Evolutionary conservation across 1,284 basidiomycete genomes (phyloP).

Genomic region (Trichosporon inkin): DNA sequence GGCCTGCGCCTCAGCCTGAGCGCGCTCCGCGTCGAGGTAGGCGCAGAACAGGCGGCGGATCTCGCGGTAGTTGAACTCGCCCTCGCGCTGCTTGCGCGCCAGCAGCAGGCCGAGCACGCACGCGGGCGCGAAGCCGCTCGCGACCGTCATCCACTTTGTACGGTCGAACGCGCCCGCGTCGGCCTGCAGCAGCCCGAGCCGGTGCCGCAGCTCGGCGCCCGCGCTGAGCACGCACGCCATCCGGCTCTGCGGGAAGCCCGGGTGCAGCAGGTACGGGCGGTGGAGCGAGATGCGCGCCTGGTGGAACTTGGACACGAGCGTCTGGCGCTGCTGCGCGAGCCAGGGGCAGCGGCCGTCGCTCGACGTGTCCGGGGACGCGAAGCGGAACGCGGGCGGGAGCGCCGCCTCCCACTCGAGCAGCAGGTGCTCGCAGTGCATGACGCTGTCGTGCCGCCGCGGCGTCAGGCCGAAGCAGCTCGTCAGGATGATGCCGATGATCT

Average conservation of each 20-base stretch:
- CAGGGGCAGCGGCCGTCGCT: too few relatives aligned
- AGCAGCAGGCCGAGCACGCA: constrained; percentile 32
- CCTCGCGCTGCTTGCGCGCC: constrained; percentile 18
- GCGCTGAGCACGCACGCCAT: constrained; percentile 26
- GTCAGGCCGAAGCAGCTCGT: constrained; percentile 32
- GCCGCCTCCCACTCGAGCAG: constrained; percentile 25
- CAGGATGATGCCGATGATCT: constrained; percentile 32
- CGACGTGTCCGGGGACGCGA: constrained; percentile 28
- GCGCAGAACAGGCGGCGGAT: constrained; percentile 16
- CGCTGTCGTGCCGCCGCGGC: constrained; percentile 26
- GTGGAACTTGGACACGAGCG: constrained; percentile 33
- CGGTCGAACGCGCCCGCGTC: constrained; percentile 31
- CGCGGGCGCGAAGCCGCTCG: constrained; percentile 32
- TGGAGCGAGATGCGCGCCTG: constrained; percentile 35
- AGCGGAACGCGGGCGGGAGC: constrained; percentile 33
- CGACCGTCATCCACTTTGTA: constrained; percentile 40
- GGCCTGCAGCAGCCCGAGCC: constrained; percentile 22
- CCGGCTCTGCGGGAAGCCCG: constrained; percentile 21
- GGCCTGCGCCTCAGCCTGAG: too few relatives aligned
- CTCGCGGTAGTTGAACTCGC: constrained; percentile 20
- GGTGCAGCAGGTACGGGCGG: constrained; percentile 32
- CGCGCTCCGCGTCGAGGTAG: constrained; percentile 19
- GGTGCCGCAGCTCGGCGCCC: constrained; percentile 29
- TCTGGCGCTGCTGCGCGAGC: constrained; percentile 32
- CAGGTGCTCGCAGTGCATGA: constrained; percentile 29